Evolutionary conservation across 2,329 filamentous ascomycete genomes (phyloP), one percentile per base, ranked within the genome.

Genomic region (Pyricularia pennisetigena): DNA sequence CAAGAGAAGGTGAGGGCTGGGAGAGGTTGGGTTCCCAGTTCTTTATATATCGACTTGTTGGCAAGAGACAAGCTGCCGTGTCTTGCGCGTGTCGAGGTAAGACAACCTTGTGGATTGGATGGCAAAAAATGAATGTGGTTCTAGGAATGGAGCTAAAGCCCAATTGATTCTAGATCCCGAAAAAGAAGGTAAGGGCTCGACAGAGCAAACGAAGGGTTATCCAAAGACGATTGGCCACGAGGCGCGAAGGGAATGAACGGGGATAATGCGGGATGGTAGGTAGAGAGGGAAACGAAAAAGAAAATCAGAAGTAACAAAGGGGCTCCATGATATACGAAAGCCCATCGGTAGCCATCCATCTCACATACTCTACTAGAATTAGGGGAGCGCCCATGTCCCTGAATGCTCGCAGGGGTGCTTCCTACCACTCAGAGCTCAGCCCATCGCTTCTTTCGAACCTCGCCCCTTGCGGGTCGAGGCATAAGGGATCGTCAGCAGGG

Each of bases 381-480:
- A 49, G 41, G 41, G 41, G 41, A 30, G 20, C 14, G 20, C 28
- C 62, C 26, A 7, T 30, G 20, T 28, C 62, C 62, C 30, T 64
- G 24, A 14, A 26, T 35, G 28, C 62, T 10, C 14, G 62, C 62
- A n/a, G 20, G 28, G 30, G 62, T 64, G 16, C 41, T 49, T 49
- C 28, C 62, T 24, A 64, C 57, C 57, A 61, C 57, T 61, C 26
- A 28, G 74, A 73, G 72, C 73, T 73, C 73, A 74, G 77, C 74
- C 75, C 57, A 76, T 61, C 57, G 57, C 57, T 61, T 61, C 9
- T 61, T 26, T 76, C 69, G 68, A 73, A 74, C 74, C 76, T 71
- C 73, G 71, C 70, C 72, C 73, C 72, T 72, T 73, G 71, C 70
- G 74, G 77, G 80, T 79, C 76, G 79, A 79, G 72, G 78, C 76